phyloP scores from a whole-genome alignment of 768 basidiomycete genomes.

The Trametes punicea region DNA sequence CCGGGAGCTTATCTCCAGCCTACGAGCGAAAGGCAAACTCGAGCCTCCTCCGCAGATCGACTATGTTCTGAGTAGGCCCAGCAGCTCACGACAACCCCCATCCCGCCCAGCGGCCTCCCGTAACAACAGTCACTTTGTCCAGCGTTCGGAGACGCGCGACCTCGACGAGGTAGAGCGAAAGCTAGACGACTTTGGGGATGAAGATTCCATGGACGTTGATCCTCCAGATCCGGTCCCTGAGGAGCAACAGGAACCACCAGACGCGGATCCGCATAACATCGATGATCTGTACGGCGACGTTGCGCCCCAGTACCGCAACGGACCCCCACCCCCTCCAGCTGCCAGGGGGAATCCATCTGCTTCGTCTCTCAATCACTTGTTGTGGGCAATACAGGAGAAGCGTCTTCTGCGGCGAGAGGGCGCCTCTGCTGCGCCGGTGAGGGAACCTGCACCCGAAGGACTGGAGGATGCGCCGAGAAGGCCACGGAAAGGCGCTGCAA shows the following conservation, averaged over 20 bases:
- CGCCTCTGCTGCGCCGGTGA: neutral
- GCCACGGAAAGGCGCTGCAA: neutral
- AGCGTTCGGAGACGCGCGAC: neutral
- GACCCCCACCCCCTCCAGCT: neutral
- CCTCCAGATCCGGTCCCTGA: neutral
- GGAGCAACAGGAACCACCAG: neutral
- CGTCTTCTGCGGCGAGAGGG: neutral
- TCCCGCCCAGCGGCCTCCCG: neutral
- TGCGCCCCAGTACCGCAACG: neutral
- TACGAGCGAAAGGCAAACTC: slow-evolving; percentile 16
- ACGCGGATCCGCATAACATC: slow-evolving; percentile 10
- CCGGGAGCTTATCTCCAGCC: slow-evolving; percentile 6
- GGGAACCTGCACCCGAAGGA: neutral
- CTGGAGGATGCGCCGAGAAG: neutral
- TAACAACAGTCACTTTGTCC: neutral
- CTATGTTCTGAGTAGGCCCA: neutral
- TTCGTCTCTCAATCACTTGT: neutral
- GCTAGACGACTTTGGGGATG: neutral
- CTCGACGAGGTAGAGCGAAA: neutral
- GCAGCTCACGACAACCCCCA: neutral
- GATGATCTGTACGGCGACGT: slow-evolving; percentile 16
- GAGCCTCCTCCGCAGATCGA: slow-evolving; percentile 8
- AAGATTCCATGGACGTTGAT: slow-evolving; percentile 1
- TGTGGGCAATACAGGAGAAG: neutral
- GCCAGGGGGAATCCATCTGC: neutral